phyloP scores from a whole-genome alignment of 306 rosid species.

The Trifolium fragiferum region DNA sequence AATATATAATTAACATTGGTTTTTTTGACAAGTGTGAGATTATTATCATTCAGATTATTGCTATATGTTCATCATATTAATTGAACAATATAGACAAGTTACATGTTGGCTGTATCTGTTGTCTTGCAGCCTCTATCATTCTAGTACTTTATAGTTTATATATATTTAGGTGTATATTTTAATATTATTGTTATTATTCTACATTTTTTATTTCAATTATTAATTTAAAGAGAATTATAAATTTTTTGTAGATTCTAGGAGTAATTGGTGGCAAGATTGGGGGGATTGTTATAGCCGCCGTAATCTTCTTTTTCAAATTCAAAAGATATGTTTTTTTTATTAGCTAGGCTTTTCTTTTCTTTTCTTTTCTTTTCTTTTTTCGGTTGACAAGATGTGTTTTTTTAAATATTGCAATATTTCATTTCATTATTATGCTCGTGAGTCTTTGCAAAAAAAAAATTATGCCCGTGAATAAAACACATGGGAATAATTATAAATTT shows the following conservation, averaged over 20 bases:
- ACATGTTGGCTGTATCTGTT: constrained; percentile 34
- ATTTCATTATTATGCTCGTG: constrained; percentile 1
- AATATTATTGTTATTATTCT: background rate
- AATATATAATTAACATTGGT: constrained; percentile 23
- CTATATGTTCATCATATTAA: constrained; percentile 31
- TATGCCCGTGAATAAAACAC: constrained; percentile 1
- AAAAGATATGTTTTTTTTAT: constrained; percentile 40
- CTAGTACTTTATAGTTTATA: background rate
- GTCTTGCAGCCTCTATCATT: background rate
- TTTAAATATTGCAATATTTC: background rate
- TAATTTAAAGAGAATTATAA: constrained; percentile 18
- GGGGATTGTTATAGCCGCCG: constrained; percentile 76
- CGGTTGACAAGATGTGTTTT: constrained; percentile 4
- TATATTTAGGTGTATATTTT: background rate
- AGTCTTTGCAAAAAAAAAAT: background rate
- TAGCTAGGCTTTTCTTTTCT: background rate
- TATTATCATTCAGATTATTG: constrained; percentile 37
- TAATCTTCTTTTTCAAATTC: constrained; percentile 49
- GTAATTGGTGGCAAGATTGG: constrained; percentile 89
- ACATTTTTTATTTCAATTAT: background rate
- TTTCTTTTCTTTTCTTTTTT: background rate
- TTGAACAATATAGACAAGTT: constrained; percentile 25
- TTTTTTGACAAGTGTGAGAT: constrained; percentile 42
- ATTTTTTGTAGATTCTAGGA: constrained; percentile 53
- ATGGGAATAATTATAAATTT: background rate